Conservation (phyloP, 2,329 filamentous ascomycete genomes). For the Diplodia sapinea region DNA sequence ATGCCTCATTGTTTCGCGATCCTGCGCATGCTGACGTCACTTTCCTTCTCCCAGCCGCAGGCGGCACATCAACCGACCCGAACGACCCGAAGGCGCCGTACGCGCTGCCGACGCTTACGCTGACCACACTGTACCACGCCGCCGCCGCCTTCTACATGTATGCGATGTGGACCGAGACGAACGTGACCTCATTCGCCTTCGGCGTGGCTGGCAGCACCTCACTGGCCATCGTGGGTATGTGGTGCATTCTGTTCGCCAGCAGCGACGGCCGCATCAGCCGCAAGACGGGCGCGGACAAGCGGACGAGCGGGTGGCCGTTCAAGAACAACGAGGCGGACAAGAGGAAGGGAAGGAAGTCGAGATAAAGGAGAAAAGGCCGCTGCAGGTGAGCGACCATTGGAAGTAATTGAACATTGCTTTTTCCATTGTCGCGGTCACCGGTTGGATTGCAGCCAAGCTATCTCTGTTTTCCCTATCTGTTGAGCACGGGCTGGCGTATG, state of each 20-base stretch:
- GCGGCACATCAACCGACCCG: slow-evolving; percentile 45
- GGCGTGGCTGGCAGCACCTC: slow-evolving; percentile 63
- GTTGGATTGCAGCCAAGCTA: background rate
- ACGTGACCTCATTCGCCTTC: slow-evolving; percentile 64
- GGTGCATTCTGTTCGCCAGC: slow-evolving; percentile 66
- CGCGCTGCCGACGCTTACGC: slow-evolving; percentile 68
- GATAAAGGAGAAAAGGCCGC: background rate
- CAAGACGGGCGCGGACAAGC: slow-evolving; percentile 70
- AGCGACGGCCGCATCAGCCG: slow-evolving; percentile 63
- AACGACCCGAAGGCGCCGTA: slow-evolving; percentile 49
- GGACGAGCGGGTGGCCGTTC: slow-evolving; percentile 70
- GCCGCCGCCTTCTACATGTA: slow-evolving; percentile 69
- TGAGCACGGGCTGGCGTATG: slow-evolving; percentile 1
- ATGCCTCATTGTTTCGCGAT: background rate
- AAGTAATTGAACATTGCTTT: background rate
- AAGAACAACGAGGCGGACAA: slow-evolving; percentile 63
- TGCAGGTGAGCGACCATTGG: background rate
- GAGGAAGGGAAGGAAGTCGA: slow-evolving; percentile 50
- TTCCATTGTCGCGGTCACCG: background rate
- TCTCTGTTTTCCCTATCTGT: background rate
- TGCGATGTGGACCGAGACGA: slow-evolving; percentile 64
- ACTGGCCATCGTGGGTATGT: slow-evolving; percentile 68
- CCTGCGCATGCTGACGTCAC: slow-evolving; percentile 2
- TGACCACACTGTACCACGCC: slow-evolving; percentile 71
- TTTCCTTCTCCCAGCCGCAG: slow-evolving; percentile 23